Base-by-base conservation (phyloP, 371 early-diverging fungal species). In the Rhizopus arrhizus region DNA sequence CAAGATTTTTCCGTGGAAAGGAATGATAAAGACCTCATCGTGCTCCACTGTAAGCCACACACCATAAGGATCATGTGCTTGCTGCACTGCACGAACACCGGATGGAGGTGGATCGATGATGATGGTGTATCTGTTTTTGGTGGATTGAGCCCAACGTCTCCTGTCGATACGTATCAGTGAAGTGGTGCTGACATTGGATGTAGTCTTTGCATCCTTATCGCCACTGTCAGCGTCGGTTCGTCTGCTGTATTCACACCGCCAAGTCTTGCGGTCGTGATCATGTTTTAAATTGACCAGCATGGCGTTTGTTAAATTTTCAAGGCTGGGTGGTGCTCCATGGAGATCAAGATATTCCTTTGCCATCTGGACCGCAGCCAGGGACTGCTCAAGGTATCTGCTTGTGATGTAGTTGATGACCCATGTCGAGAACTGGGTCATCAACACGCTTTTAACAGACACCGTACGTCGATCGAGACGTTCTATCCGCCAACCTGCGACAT, bases 91-190 rank as follows among this genome's bases (percentile, higher is more conserved):
- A 10, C 58, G 54, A 5, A 80, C 76, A 15, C 73, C 66, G 9
- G 83, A 81, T 12, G 85, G 85, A 0, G 85, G 85, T 10, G 85
- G 85, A 52, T 85, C 85, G 51, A 85, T 76, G 0, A 78, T 78
- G 7, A 83, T 69, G 9, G 72, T 73, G 46, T 78, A 83, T 0
- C 47, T 22, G 16, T 78, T 73, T 8, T 69, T 69, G 15, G 68
- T 65, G 15, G 54, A 45, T 22, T 8, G 11, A 0, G 79, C 77
- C 77, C 80, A 76, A 1, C 59, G 57, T 16, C 79, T 70, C 2
- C 71, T 70, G 63, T 79, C 82, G 48, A 85, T 16, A 9, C 85
- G 77, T n/a, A 84, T 74, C n/a, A 73, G 69, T 0, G 78, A 74
- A 4, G 68, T 49, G 0, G 74, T 73, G 8, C 55, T 59, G 12